A percentile compares a stretch with the other conserved stretches of the same genome.
These are phyloP conservation scores for Zoysia pacifica DNA, from an alignment of 176 grass and related monocot species.

Conservation along the genomic window DNA sequence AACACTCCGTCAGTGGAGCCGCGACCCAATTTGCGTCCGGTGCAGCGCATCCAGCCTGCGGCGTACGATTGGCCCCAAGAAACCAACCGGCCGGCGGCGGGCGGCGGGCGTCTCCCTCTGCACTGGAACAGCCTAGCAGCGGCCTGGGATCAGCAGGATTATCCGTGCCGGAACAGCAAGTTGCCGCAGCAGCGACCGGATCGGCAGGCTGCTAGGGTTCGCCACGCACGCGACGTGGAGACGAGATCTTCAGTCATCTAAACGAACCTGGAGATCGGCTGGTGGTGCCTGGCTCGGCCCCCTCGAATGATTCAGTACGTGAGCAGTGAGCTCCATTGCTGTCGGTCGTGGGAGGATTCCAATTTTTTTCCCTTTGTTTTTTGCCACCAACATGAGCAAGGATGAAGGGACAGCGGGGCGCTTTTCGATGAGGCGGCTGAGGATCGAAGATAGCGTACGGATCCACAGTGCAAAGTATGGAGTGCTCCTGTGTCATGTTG, in stretches of 20 bases:
- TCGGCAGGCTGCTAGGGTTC: background rate
- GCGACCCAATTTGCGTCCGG: slow-evolving; percentile 23
- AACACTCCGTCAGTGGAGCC: background rate
- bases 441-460: background rate
- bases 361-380: background rate
- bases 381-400: background rate
- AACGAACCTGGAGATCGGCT: background rate
- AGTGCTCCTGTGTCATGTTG: background rate
- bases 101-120: background rate
- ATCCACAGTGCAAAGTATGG: background rate
- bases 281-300: background rate
- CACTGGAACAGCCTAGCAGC: slow-evolving; percentile 9
- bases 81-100: background rate
- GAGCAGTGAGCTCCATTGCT: slow-evolving; percentile 23
- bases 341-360: slow-evolving; percentile 37
- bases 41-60: slow-evolving; percentile 7
- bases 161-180: slow-evolving; percentile 15
- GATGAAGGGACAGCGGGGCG: background rate
- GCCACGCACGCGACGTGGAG: slow-evolving; percentile 31
- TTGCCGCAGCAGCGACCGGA: slow-evolving; percentile 19
- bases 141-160: slow-evolving; percentile 3
- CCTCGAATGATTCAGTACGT: slow-evolving; percentile 9
- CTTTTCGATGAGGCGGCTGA: background rate
- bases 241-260: slow-evolving; percentile 48
- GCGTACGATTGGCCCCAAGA: background rate